Evolutionary conservation across 2,329 filamentous ascomycete species (phyloP), one percentile per base, ranked within the genome.

Genomic region (Pseudogymnoascus sp.): DNA sequence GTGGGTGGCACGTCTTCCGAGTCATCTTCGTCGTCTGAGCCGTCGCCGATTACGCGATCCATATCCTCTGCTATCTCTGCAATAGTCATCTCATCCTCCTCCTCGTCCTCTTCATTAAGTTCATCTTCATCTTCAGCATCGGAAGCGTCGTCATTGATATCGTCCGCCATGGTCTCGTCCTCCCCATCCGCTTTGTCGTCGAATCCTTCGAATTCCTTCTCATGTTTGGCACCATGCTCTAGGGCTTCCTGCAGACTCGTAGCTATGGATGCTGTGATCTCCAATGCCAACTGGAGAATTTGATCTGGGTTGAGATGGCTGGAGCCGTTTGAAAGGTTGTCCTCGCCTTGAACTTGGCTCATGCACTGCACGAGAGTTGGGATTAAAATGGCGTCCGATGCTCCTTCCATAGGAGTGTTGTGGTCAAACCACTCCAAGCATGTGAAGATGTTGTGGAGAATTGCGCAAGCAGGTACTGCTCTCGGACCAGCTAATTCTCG

Each of bases 261-360:
- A 44, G 84, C 85, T 56, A 89, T 87, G 6, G 85, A 85, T 3
- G 85, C 86, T 0, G 87, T 76, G 14, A 86, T 82, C 72, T 88
- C 84, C 0, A 89, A 74, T 2, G 84, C 83, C 14, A 85, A 72
- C 69, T 72, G 70, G 44, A 70, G 65, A 26, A 71, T 64, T 62
- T 71, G 66, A 21, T 73, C 70, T 5, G 70, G 69, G 64, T 64
- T 72, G 35, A 71, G 69, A 42, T 68, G 53, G 6, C 59, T 21
- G 26, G 42, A 14, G 8, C 53, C 42, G 61, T 63, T 13, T 24
- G 65, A 16, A 47, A 70, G 38, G 44, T 65, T 68, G 53, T 70
- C 71, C 19, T 68, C 50, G 21, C 56, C 38, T 29, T 64, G 63
- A 21, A 65, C 64, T 44, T 68, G 64, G 59, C 72, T 69, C 63